Evolutionary conservation across 2,329 filamentous ascomycete species (phyloP).

Genomic region (Claviceps sp.): DNA sequence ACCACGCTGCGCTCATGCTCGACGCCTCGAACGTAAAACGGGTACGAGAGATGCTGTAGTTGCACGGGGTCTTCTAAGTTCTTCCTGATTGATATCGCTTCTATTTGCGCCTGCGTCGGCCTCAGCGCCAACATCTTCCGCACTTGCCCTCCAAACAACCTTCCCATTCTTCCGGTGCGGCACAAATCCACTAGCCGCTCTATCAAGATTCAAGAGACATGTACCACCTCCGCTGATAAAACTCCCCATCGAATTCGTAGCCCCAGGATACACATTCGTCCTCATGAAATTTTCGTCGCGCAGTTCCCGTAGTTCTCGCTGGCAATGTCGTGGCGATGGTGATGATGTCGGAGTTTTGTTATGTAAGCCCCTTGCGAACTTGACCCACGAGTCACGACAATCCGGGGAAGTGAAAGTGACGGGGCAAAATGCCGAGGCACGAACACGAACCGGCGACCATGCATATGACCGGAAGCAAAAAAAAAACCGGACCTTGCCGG

Average conservation of each 20-base stretch:
- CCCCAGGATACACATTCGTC: constrained; percentile 54
- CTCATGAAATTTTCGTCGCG: constrained; percentile 40
- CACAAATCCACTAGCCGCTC: constrained; percentile 42
- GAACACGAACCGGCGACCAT: too few species aligned
- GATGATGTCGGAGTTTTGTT: too few species aligned
- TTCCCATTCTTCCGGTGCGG: constrained; percentile 15
- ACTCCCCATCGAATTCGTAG: constrained; percentile 51
- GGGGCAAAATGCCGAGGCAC: too few species aligned
- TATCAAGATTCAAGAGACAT: constrained; percentile 52
- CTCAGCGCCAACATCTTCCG: background rate
- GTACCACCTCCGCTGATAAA: constrained; percentile 57
- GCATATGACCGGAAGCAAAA: too few species aligned
- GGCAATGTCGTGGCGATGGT: too few species aligned
- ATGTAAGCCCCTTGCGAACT: too few species aligned
- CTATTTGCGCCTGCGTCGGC: background rate
- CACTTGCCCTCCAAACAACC: constrained; percentile 4
- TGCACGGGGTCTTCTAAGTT: background rate
- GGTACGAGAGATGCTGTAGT: constrained; percentile 27
- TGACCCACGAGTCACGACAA: too few species aligned
- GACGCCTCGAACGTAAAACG: constrained; percentile 48
- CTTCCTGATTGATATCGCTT: background rate
- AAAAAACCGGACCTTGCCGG: too few species aligned
- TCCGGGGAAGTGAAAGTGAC: too few species aligned
- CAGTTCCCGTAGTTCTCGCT: constrained; percentile 27
- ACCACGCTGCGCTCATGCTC: constrained; percentile 53